Evolutionary conservation across 768 basidiomycete genomes (phyloP).

Genomic region (Gymnopilus dilepis): DNA sequence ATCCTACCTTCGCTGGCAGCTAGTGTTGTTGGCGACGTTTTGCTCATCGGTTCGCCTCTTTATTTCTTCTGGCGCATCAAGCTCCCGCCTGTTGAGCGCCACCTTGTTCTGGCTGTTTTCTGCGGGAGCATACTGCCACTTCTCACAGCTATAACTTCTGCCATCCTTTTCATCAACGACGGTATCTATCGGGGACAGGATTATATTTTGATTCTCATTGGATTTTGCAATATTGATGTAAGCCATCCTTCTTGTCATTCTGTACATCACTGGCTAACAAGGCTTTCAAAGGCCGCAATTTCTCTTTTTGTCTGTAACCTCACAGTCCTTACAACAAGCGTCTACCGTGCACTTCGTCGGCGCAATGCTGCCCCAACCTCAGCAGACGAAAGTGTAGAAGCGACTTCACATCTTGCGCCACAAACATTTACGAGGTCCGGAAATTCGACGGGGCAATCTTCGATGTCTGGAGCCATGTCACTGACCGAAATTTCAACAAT

Average conservation of each 20-base stretch:
- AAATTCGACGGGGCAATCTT: neutral
- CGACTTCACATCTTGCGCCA: neutral
- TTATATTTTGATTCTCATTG: neutral
- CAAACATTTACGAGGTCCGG: neutral
- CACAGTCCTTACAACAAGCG: neutral
- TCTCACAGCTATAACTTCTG: neutral
- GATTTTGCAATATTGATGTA: slow-evolving; percentile 1
- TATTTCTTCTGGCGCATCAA: slow-evolving; percentile 2
- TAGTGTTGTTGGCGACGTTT: neutral
- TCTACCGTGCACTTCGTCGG: neutral
- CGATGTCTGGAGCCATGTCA: neutral
- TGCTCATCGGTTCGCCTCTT: neutral
- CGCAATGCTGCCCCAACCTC: neutral
- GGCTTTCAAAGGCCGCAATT: neutral
- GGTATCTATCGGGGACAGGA: neutral
- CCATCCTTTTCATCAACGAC: neutral
- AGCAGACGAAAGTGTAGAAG: neutral
- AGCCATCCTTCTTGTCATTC: neutral
- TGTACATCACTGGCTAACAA: neutral
- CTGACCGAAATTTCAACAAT: slow-evolving; percentile 1
- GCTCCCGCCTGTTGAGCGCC: neutral
- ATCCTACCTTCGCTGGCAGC: neutral
- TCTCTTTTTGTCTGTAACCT: slow-evolving; percentile 8
- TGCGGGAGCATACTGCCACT: neutral
- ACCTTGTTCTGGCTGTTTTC: neutral